Base-by-base conservation (phyloP, 192 early-diverging fungal genomes). In the Linnemannia zychae region DNA sequence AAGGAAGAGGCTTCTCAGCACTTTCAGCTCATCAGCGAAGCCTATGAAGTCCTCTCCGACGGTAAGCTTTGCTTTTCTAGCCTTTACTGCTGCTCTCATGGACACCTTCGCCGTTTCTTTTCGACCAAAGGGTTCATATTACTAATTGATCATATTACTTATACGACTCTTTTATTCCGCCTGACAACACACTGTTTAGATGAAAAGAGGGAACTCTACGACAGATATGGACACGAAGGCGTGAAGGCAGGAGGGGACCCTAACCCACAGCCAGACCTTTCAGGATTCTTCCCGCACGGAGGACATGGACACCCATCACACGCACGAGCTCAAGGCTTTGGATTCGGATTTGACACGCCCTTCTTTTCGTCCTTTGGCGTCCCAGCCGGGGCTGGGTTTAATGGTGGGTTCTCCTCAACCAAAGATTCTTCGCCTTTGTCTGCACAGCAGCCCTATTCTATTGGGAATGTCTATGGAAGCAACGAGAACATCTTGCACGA, bases 221-320 rank as follows among this genome's bases (percentile, higher is more conserved):
- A 99, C 86, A 91, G 91, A 37, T 96, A 95, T 67, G 97, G 97
- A 20, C 95, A 96, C 65, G 92, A 94, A 73, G 97, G 97, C 37
- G 86, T 98, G 28, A 87, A 81, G 31, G 80, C 89, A 5, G 87
- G 77, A 74, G 88, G 82, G 40, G 89, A 92, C 31, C 83, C 83
- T 0, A 79, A 76, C 50, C 83, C 77, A 49, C 57, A 71, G 15
- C 74, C 83, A 15, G 57, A 57, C 15, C 57, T 63, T 15, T 63
- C 57, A 63, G 57, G 57, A 31, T 63, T 63, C 28, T 63, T 63
- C 28, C n/a, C 33, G 22, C 40, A 72, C 1, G 50, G 18, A 72
- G 76, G 67, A 60, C 18, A 2, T 20, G 70, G 22, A 24, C 52
- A 18, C 34, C 33, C 66, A 36, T 20, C 36, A 40, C 33, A 34